phyloP scores from a whole-genome alignment of 176 grass and related monocot species.

The Triticum urartu region DNA sequence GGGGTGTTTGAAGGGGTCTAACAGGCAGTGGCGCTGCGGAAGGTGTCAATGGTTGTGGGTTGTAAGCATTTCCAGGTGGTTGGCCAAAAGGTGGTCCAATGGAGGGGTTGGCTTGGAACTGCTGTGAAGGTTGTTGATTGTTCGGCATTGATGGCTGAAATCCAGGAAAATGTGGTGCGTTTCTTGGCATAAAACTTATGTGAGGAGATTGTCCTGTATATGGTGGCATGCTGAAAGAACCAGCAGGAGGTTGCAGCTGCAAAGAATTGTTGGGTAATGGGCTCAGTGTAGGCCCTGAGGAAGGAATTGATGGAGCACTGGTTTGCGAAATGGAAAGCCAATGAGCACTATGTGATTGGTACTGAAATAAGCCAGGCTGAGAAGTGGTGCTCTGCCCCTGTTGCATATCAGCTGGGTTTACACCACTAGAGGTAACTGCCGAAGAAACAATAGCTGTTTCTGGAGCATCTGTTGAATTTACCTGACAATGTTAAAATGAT shows the following conservation, averaged over 20 bases:
- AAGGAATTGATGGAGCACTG: constrained; percentile 36
- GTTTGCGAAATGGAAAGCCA: constrained; percentile 46
- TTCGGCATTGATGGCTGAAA: constrained; percentile 36
- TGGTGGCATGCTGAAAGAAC: constrained; percentile 35
- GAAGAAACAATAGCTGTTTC: constrained; percentile 33
- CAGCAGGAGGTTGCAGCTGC: constrained; percentile 29
- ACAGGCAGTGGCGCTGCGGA: constrained; percentile 19
- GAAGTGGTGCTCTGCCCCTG: constrained; percentile 32
- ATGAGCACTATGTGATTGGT: constrained; percentile 52
- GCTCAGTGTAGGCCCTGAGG: constrained; percentile 20
- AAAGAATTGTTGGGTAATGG: constrained; percentile 46
- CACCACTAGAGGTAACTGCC: constrained; percentile 30
- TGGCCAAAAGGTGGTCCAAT: constrained; percentile 39
- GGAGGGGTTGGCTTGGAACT: constrained; percentile 40
- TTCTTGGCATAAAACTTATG: constrained; percentile 44
- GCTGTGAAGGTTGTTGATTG: constrained; percentile 42
- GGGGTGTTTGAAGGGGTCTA: constrained; percentile 56
- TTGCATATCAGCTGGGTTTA: constrained; percentile 31
- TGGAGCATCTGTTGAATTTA: constrained; percentile 36
- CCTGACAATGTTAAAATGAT: constrained; percentile 31
- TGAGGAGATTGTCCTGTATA: constrained; percentile 53
- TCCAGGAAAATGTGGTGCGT: constrained; percentile 33
- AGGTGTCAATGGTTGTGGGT: constrained; percentile 19
- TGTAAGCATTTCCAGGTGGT: constrained; percentile 23
- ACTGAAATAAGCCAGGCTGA: constrained; percentile 49